Base-by-base conservation (phyloP, 768 basidiomycete species). In the Cantharellus cinnabarinus region DNA sequence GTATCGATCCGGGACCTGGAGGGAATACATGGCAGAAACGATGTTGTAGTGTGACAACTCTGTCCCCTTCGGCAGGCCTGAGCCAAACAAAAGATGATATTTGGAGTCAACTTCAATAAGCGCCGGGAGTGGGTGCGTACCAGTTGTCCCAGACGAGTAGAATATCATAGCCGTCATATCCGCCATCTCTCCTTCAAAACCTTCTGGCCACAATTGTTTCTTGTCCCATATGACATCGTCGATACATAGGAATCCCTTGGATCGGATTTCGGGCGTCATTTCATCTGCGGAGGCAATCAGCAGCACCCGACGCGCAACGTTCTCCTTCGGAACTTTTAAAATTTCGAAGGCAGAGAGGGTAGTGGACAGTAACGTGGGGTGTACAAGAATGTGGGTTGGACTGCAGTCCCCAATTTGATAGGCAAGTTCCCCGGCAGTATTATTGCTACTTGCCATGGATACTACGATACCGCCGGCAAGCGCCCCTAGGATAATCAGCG, bases 341-440 rank as follows among this genome's bases (percentile, higher is more conserved):
- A 65, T 38, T 14, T 60, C 44, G 1, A 70, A 60, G 3, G 71
- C 67, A 39, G 66, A 62, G 7, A 68, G 60, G 2, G 69, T 64
- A 4, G 64, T 58, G 0, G 66, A 62, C 7, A 71, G 61, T 1
- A 70, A 50, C 1, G 63, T 55, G 2, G 72, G 72, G 42, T 69
- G 66, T 34, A 70, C 68, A 51, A 72, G 67, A 41, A 70, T 61
- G n/a, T 67, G 41, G 40, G 65, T 61, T 0, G 71, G 63, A 2
- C 57, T 62, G 2, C 67, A 68, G 42, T 72, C 70, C 10, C 58
- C 61, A 20, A 72, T 55, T 60, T 73, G 72, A 59, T 72, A 70
- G 0, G 64, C 63, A 3, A 73, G 65, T 52, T 73, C 72, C 2
- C 55, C 57, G 1, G 67, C 61, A 7, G 66, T 66, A 62, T 70